Evolutionary conservation across 1,284 basidiomycete species (phyloP), one percentile per base, ranked within the genome.

Genomic region (Malassezia restricta): DNA sequence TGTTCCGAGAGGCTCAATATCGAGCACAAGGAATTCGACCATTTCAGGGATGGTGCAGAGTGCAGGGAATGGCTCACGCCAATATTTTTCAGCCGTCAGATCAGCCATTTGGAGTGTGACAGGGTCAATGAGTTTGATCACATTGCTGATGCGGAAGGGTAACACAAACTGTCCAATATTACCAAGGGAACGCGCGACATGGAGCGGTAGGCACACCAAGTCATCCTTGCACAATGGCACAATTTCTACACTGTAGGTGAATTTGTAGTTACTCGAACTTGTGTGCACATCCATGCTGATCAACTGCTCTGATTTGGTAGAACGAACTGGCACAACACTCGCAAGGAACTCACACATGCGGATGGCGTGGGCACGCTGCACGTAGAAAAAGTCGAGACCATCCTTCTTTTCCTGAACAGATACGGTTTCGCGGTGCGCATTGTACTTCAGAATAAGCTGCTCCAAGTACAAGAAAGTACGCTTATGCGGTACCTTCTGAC

Each of bases 181-280:
- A 66, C 84, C 83, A 57, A 94, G 78, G 30, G 80, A 77, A 24
- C 84, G 82, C 0, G 92, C 90, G 61, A 85, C 82, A 68, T 86
- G 86, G 17, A 77, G 76, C 3, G 91, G 88, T 37, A 98, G 78
- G 73, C 86, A 90, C 32, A 96, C 85, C 37, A 98, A 81, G 74
- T 98, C 92, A 74, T 98, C 92, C 75, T 96, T 96, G 78, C 92
- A 98, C 57, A 98, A 82, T 0, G 92, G 90, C 6, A 86, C 82
- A 65, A 98, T 94, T 76, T 98, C 92, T 64, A 96, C 87, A 15
- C 89, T 94, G 78, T 91, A 98, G 4, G 90, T 91, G 75, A 88
- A 92, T 76, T 95, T 98, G 80, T 88, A 95, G 76, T 89, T 96
- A 38, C 90, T 86, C 1, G 89, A 94, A 60, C 82, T 83, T 38